Percentiles rank a stretch among this genome's conserved stretches.
Conservation (phyloP, 129 eudicot genomes). For the Solidago caesia region DNA sequence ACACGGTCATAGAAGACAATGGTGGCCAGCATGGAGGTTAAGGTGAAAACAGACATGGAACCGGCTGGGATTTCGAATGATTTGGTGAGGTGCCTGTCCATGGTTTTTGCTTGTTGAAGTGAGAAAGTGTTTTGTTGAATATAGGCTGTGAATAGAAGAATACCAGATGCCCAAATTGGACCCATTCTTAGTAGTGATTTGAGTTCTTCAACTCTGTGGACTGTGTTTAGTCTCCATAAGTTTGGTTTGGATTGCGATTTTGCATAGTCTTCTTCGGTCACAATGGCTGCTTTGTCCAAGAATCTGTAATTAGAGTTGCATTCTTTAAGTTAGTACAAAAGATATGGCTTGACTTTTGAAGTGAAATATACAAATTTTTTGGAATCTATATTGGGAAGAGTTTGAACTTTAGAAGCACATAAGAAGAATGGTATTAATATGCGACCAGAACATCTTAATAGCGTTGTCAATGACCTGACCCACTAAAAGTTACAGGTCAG, state of each 20-base stretch:
- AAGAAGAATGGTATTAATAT: too few relatives aligned
- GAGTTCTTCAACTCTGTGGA: slow-evolving; percentile 88
- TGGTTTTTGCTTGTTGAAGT: slow-evolving; percentile 77
- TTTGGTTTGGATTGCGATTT: slow-evolving; percentile 50
- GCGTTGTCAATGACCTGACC: too few relatives aligned
- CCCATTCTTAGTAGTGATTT: slow-evolving; percentile 78
- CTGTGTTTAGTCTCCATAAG: slow-evolving; percentile 72
- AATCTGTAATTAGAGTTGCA: slow-evolving; percentile 45
- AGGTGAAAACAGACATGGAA: slow-evolving; percentile 79
- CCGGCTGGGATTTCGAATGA: slow-evolving; percentile 85
- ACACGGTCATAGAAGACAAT: slow-evolving; percentile 69
- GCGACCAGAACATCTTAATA: too few relatives aligned
- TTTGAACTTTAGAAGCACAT: too few relatives aligned
- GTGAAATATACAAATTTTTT: neutral
- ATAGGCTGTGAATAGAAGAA: slow-evolving; percentile 68
- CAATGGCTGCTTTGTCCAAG: slow-evolving; percentile 86
- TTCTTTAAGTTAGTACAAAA: neutral
- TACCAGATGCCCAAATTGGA: slow-evolving; percentile 94
- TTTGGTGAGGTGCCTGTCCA: slow-evolving; percentile 72
- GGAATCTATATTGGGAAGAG: too few relatives aligned
- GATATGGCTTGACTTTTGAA: neutral
- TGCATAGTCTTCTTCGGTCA: slow-evolving; percentile 57
- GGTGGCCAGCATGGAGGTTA: slow-evolving; percentile 60
- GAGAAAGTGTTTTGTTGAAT: slow-evolving; percentile 86
- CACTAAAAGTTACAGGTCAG: too few relatives aligned